These are phyloP conservation scores for Chondrostereum purpureum DNA, from an alignment of 1,284 basidiomycete genomes.

Conservation along the genomic window DNA sequence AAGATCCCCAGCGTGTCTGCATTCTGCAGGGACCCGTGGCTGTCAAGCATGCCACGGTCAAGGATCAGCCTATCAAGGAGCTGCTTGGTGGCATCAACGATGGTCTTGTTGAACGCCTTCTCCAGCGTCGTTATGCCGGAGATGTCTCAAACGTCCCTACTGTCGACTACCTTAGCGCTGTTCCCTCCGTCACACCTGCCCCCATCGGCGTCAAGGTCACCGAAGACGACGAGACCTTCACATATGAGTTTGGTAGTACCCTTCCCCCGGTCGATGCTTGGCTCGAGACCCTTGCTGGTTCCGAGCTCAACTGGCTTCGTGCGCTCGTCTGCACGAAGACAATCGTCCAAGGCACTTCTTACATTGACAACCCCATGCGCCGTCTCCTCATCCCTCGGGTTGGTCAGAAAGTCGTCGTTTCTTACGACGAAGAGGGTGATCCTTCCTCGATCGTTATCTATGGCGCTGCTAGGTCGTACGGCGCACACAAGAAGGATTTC, in stretches of 20 bases:
- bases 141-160: slow-evolving; percentile 77
- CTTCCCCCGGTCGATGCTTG: slow-evolving; percentile 66
- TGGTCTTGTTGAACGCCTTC: slow-evolving; percentile 71
- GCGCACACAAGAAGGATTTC: slow-evolving; percentile 68
- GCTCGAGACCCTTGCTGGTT: slow-evolving; percentile 83
- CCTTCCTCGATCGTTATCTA: slow-evolving; percentile 59
- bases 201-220: slow-evolving; percentile 44
- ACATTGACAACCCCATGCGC: slow-evolving; percentile 86
- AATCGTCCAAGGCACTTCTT: slow-evolving; percentile 79
- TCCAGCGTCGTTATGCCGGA: slow-evolving; percentile 77
- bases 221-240: slow-evolving; percentile 39
- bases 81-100: slow-evolving; percentile 85
- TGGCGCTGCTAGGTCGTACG: slow-evolving; percentile 79
- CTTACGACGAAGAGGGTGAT: slow-evolving; percentile 33
- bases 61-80: slow-evolving; percentile 92
- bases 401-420: slow-evolving; percentile 72
- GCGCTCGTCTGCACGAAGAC: slow-evolving; percentile 80
- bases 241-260: slow-evolving; percentile 49
- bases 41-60: slow-evolving; percentile 79
- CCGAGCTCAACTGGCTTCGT: slow-evolving; percentile 78
- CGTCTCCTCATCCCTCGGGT: slow-evolving; percentile 81
- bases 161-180: slow-evolving; percentile 80
- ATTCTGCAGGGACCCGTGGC: slow-evolving; percentile 97
- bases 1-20: slow-evolving; percentile 95
- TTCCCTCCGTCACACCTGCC: slow-evolving; percentile 31